Percentiles rank a stretch among this genome's conserved stretches.
These are phyloP conservation scores for Kurtzmaniella cleridarum DNA, from an alignment of 805 yeast genomes.

Conservation along the genomic window DNA sequence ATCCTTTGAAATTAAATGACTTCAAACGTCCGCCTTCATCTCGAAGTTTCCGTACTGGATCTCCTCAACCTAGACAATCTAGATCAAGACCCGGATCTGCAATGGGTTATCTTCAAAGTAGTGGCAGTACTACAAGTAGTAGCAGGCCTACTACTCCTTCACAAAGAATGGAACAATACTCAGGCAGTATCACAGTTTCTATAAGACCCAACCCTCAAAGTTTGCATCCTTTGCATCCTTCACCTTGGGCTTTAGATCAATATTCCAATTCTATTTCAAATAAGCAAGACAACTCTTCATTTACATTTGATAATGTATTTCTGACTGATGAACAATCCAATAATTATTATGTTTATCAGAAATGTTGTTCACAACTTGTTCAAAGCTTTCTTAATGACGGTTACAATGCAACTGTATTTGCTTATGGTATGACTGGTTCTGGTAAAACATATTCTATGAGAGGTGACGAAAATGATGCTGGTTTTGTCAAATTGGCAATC, in stretches of 20 bases:
- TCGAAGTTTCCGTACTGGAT: constrained; percentile 23
- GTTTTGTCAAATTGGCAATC: constrained; percentile 67
- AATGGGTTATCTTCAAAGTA: constrained; percentile 14
- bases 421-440: constrained; percentile 93
- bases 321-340: constrained; percentile 38
- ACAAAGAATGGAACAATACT: constrained; percentile 38
- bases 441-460: constrained; percentile 89
- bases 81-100: constrained; percentile 33
- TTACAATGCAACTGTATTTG: constrained; percentile 83
- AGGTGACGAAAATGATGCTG: constrained; percentile 58
- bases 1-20: constrained; percentile 12
- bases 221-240: constrained; percentile 24
- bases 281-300: constrained; percentile 53
- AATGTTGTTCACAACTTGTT: constrained; percentile 50
- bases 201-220: constrained; percentile 69
- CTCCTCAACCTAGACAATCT: constrained; percentile 17
- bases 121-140: constrained; percentile 10
- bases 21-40: constrained; percentile 26
- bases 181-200: constrained; percentile 72
- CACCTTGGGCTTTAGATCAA: constrained; percentile 44
- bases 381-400: constrained; percentile 57
- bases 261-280: constrained; percentile 36
- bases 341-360: constrained; percentile 58
- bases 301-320: constrained; percentile 76
- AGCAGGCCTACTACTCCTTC: constrained; percentile 37